Conservation (phyloP, 2,329 filamentous ascomycete species). For the Lojkania enalia region DNA sequence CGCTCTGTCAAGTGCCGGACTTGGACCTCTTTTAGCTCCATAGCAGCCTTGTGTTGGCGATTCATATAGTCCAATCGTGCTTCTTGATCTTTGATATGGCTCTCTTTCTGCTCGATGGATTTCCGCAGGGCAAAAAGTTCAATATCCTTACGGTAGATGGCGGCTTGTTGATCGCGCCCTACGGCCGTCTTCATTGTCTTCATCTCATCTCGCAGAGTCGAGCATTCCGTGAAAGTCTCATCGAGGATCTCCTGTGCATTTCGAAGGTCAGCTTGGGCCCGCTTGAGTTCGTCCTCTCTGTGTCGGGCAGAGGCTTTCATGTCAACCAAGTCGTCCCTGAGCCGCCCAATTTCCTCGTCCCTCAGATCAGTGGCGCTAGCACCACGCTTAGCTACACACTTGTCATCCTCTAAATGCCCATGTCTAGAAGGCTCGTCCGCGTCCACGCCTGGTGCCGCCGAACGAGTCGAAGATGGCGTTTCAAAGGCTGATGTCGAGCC, state of each 20-base stretch:
- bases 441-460: conserved; percentile 22
- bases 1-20: conserved; percentile 34
- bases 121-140: conserved; percentile 43
- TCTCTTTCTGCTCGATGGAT: conserved; percentile 41
- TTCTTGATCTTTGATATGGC: conserved; percentile 35
- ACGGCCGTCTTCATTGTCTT: conserved; percentile 36
- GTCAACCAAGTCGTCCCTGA: conserved; percentile 30
- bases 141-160: conserved; percentile 42
- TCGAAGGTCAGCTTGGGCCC: conserved; percentile 29
- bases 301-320: conserved; percentile 30
- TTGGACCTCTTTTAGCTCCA: conserved; percentile 38
- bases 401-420: not conserved
- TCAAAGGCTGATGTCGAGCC: conserved; percentile 28
- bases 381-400: not conserved
- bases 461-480: conserved; percentile 29
- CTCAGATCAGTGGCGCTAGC: conserved; percentile 14
- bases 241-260: conserved; percentile 34
- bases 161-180: conserved; percentile 36
- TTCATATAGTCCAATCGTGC: conserved; percentile 28
- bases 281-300: conserved; percentile 30
- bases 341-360: conserved; percentile 34
- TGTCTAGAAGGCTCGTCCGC: conserved; percentile 5
- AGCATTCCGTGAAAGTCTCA: conserved; percentile 34
- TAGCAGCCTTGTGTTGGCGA: conserved; percentile 28
- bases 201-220: conserved; percentile 34